Evolutionary conservation across 2,329 filamentous ascomycete species (phyloP).

Genomic region (Nemania serpens): DNA sequence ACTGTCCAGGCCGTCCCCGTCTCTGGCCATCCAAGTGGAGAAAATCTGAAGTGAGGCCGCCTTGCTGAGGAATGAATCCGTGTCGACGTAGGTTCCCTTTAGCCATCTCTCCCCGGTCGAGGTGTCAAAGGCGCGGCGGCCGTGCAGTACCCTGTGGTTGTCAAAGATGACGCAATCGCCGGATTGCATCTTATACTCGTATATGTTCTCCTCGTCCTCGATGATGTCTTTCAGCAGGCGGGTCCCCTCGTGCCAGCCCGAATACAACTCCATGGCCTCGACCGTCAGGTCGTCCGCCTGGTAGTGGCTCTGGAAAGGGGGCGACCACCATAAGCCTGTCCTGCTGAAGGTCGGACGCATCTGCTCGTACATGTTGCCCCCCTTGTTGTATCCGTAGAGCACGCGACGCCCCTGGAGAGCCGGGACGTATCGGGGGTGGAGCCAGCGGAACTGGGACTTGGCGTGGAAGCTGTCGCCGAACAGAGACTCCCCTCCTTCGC

Average conservation of each 20-base stretch:
- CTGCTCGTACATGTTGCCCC: conserved; percentile 65
- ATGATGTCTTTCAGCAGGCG: conserved; percentile 62
- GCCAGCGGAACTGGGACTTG: conserved; percentile 47
- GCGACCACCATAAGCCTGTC: conserved; percentile 67
- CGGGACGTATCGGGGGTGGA: conserved; percentile 32
- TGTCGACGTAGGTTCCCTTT: conserved; percentile 77
- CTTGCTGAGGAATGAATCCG: conserved; percentile 44
- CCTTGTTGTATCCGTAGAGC: conserved; percentile 65
- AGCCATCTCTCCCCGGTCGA: conserved; percentile 75
- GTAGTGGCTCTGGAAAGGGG: conserved; percentile 72
- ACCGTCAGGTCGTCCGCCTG: conserved; percentile 16
- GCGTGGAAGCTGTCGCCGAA: conserved; percentile 79
- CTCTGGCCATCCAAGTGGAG: too few relatives aligned
- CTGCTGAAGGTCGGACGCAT: conserved; percentile 58
- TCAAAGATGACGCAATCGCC: conserved; percentile 95
- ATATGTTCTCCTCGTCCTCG: conserved; percentile 62
- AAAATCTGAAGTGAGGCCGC: background rate
- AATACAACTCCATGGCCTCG: background rate
- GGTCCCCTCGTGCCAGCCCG: conserved; percentile 55
- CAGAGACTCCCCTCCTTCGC: conserved; percentile 79
- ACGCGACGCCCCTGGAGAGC: conserved; percentile 51
- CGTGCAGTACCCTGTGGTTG: conserved; percentile 85
- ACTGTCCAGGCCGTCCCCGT: background rate
- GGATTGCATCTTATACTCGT: conserved; percentile 73
- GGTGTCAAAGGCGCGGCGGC: conserved; percentile 74